Base-by-base conservation (phyloP, 83 land plant genomes). In the Thuja plicata region DNA sequence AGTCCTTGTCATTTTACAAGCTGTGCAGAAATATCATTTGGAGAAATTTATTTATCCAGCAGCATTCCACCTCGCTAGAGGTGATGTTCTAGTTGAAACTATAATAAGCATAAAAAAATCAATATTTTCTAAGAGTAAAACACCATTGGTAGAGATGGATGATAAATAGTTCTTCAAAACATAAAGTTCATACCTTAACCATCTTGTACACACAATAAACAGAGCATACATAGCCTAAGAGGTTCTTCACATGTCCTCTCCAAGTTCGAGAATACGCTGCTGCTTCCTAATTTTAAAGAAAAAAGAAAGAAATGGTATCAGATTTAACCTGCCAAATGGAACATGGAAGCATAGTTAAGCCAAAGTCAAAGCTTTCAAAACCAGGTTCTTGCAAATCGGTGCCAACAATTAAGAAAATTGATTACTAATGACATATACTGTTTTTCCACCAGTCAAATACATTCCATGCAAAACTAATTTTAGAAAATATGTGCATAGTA, bases 221-320 rank as follows among this genome's bases (percentile, higher is more conserved):
- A 46, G 98, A 97, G 55, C 92, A 92, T 45, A 91, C 97, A 93
- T 97, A 97, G 82, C 99, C 99, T 34, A 96, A 88, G 48, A 97
- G 87, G 91, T 97, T 97, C 90, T 97, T 94, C 92, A 95, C 70
- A 79, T 97, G 99, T 71, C 99, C 99, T 86, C 93, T 92, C 99
- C 99, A 97, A 40, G 98, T 96, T 87, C 99, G 91, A 78, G 99
- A 97, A 89, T 89, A 97, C 60, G 96, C 96, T 79, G 99, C 98
- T 86, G 98, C 99, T 92, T 94, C 95, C 96, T 94, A 88, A 40
- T 89, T 88, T n/a, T 82, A 74, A 76, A 85, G 16, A 45, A 83
- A 27, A 81, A 45, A 24, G 27, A 24, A 43, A 9, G 8, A 81
- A 24, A 41, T 4, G 10, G 24, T 21, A 17, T 43, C 50, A 81